Conservation (phyloP, 192 early-diverging fungal species). For the Backusella luteola region DNA sequence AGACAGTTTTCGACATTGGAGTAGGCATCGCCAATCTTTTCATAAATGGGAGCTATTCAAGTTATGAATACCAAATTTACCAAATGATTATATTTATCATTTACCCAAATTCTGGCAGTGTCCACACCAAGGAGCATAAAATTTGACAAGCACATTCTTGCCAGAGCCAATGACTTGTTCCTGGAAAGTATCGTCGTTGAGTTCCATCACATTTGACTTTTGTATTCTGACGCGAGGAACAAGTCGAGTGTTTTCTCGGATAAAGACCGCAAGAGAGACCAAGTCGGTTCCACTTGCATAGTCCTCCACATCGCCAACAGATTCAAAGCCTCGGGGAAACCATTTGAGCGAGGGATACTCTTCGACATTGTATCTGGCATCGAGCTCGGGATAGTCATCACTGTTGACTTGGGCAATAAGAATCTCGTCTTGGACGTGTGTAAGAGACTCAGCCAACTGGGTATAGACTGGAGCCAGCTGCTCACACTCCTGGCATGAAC, state of each 20-base stretch:
- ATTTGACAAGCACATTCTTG: slow-evolving; percentile 86
- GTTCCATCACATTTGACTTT: slow-evolving; percentile 61
- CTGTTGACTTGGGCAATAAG: slow-evolving; percentile 88
- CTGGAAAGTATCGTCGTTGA: slow-evolving; percentile 78
- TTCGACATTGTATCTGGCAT: slow-evolving; percentile 66
- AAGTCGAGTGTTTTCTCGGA: slow-evolving; percentile 81
- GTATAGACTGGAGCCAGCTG: slow-evolving; percentile 70
- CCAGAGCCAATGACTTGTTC: slow-evolving; percentile 63
- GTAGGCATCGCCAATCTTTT: slow-evolving; percentile 82
- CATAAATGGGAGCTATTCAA: slow-evolving; percentile 77
- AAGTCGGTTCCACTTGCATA: slow-evolving; percentile 83
- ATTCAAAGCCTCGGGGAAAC: slow-evolving; percentile 79
- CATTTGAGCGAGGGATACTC: slow-evolving; percentile 92
- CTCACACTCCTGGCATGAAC: slow-evolving; percentile 87
- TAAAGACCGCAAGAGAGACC: slow-evolving; percentile 70
- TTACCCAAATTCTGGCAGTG: slow-evolving; percentile 70
- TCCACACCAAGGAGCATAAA: slow-evolving; percentile 93
- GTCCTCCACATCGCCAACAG: slow-evolving; percentile 63
- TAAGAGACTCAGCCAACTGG: slow-evolving; percentile 74
- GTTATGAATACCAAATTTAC: too few species aligned
- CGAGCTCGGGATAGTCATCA: slow-evolving; percentile 83
- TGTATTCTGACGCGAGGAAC: slow-evolving; percentile 70
- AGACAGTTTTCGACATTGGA: slow-evolving; percentile 73
- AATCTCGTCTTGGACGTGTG: slow-evolving; percentile 66
- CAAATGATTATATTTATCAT: neutral